Conservation (phyloP, 306 rosid genomes). For the Fagus sylvatica region DNA sequence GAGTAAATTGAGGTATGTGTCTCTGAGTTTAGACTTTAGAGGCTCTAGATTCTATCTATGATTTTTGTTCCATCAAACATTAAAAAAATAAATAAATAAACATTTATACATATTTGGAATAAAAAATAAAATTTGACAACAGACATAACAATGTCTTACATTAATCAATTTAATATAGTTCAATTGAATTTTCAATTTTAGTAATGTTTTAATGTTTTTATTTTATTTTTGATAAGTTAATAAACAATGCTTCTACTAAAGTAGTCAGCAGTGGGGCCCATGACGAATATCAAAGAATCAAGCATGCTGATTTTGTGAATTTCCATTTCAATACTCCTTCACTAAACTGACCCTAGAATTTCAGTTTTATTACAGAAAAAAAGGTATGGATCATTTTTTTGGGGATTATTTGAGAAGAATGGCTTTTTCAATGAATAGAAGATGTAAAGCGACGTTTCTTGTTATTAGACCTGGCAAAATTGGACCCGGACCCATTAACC, state of each 20-base stretch:
- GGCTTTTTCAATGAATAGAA: too few species aligned
- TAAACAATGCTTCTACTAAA: background rate
- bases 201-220: background rate
- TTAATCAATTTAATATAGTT: conserved; percentile 18
- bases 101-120: too few species aligned
- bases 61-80: background rate
- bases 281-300: conserved; percentile 11
- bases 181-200: conserved; percentile 5
- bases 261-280: conserved; percentile 42
- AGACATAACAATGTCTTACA: too few species aligned
- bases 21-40: background rate
- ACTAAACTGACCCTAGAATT: conserved; percentile 15
- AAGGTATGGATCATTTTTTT: too few species aligned
- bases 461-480: too few species aligned
- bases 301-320: conserved; percentile 31
- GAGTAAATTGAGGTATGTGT: conserved; percentile 28
- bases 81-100: too few species aligned
- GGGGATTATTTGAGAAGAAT: too few species aligned
- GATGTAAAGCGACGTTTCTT: too few species aligned
- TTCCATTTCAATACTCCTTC: background rate
- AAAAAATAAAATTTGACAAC: too few species aligned
- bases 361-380: conserved; percentile 12
- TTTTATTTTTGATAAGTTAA: conserved; percentile 8
- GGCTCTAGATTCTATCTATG: conserved; percentile 59
- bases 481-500: too few species aligned